phyloP scores from a whole-genome alignment of 2,329 filamentous ascomycete genomes.

The Xylariales sp. region DNA sequence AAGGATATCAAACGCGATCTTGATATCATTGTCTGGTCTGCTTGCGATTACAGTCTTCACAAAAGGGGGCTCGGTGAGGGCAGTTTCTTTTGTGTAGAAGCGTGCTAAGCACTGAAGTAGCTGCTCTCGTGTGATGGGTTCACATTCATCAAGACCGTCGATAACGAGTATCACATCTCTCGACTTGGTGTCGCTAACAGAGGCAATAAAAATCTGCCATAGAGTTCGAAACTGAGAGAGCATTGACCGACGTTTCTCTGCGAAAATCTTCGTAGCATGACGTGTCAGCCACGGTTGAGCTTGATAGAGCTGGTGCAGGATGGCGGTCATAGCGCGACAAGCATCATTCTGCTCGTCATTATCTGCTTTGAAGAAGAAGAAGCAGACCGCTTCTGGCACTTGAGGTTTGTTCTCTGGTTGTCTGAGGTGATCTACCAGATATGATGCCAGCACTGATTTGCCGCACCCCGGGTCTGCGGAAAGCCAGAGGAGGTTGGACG shows the following conservation, averaged over 20 bases:
- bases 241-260: too few relatives aligned
- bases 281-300: conserved; percentile 2
- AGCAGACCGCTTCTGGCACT: conserved; percentile 9
- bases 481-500: conserved; percentile 10
- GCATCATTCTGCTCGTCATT: conserved; percentile 10
- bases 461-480: conserved; percentile 13
- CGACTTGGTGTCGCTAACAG: too few relatives aligned
- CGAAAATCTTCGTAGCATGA: too few relatives aligned
- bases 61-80: too few relatives aligned
- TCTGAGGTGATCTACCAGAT: conserved; percentile 10
- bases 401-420: too few relatives aligned
- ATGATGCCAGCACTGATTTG: conserved; percentile 11
- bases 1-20: conserved; percentile 10
- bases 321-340: conserved; percentile 1
- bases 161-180: conserved; percentile 12
- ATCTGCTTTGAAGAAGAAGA: conserved; percentile 14
- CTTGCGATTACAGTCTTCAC: too few relatives aligned
- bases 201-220: too few relatives aligned
- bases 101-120: too few relatives aligned
- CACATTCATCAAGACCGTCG: conserved; percentile 16
- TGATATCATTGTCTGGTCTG: conserved; percentile 13
- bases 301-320: conserved; percentile 11
- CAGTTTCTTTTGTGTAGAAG: too few relatives aligned
- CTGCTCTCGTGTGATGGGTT: too few relatives aligned
- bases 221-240: too few relatives aligned